Evolutionary conservation across 106 monocot genomes (phyloP).

Genomic region (Dactylorhiza incarnata): DNA sequence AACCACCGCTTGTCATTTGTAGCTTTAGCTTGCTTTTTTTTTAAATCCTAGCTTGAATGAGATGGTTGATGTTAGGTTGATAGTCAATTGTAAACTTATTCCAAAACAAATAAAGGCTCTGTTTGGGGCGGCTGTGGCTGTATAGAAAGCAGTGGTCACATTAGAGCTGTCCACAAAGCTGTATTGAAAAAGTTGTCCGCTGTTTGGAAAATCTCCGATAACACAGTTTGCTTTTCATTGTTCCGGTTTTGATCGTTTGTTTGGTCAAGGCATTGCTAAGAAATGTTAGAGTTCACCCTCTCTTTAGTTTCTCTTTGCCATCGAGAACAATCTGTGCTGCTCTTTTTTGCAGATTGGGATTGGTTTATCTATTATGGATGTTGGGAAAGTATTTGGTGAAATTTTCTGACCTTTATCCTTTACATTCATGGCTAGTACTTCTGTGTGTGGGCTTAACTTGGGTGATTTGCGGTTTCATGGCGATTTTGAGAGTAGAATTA

Average conservation of each 20-base stretch:
- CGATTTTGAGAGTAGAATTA: neutral
- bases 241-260: constrained; percentile 21
- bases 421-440: constrained; percentile 34
- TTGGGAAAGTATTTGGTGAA: constrained; percentile 20
- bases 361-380: constrained; percentile 38
- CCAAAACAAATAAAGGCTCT: too few species aligned
- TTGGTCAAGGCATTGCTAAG: constrained; percentile 10
- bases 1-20: too few species aligned
- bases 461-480: constrained; percentile 20
- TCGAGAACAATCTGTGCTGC: constrained; percentile 8
- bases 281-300: neutral
- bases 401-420: constrained; percentile 6
- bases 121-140: too few species aligned
- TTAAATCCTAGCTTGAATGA: too few species aligned
- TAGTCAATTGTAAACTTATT: too few species aligned
- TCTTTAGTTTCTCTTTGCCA: constrained; percentile 16
- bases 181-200: too few species aligned
- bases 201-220: too few species aligned
- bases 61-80: too few species aligned
- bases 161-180: too few species aligned
- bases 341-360: constrained; percentile 36
- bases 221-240: constrained; percentile 17
- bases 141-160: too few species aligned
- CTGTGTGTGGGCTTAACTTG: constrained; percentile 37
- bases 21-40: too few species aligned